Base-by-base conservation (phyloP, 108 stramenopile species). In the Skeletonema menzelii region DNA sequence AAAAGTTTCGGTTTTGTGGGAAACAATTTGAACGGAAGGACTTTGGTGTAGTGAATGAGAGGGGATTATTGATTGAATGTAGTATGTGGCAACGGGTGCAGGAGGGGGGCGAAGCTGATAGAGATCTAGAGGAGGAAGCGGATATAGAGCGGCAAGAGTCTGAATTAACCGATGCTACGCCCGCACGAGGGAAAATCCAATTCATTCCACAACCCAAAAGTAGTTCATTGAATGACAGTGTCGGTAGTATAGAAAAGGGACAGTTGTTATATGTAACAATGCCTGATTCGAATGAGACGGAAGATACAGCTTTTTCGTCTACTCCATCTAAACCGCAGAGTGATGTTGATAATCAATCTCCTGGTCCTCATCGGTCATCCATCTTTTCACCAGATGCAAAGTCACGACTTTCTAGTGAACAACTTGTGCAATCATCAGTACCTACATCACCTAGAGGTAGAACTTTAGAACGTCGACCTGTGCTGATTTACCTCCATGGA, bases 401-500 rank as follows among this genome's bases (percentile, higher is more conserved):
- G 59, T 37, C 40, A 40, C 56, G 31, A 19, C 34, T 4, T 13
- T 14, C 27, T 2, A 27, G 47, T 30, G 34, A 22, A 37, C 14
- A 7, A 24, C 8, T 1, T 26, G 20, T 26, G 19, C 40, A 24
- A 11, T 26, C 15, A 35, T 7, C 42, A 30, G 14, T 40, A 38
- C 11, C 59, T 20, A 8, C n/a, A 30, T 15, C 27, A 60, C 4
- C 11, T 46, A 69, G 42, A 38, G 58, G 13, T 24, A 38, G 27
- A 66, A 32, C 22, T 59, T 31, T 40, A 12, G 7, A 47, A 20
- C 79, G 76, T 11, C 34, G 66, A 26, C 91, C 91, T 8, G 86
- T 92, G 12, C 88, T 97, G 6, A 92, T 97, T 59, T 96, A 95
- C 67, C 91, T 98, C 83, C 98, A 98, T 69, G 98, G 98, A 47